Conservation (phyloP, 805 yeast species). For the Candida bentonensis region DNA sequence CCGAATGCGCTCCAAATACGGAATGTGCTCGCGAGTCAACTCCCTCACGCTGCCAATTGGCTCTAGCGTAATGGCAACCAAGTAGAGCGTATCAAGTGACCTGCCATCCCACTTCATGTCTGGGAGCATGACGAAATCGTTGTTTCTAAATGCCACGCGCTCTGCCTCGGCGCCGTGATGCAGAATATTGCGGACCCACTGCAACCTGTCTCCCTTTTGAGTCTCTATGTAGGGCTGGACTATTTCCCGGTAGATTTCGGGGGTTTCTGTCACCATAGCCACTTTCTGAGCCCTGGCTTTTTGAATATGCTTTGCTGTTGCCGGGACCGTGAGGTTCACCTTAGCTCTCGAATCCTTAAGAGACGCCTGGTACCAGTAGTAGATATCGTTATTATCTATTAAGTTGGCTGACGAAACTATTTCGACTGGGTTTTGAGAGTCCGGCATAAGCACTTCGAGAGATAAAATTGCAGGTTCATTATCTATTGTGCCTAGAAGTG, state of each 20-base stretch:
- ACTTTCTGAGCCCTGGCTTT: slow-evolving; percentile 52
- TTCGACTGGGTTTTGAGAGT: slow-evolving; percentile 9
- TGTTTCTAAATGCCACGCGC: slow-evolving; percentile 55
- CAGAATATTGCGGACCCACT: slow-evolving; percentile 84
- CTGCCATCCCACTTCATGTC: slow-evolving; percentile 91
- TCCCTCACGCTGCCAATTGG: slow-evolving; percentile 70
- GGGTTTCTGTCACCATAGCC: slow-evolving; percentile 66
- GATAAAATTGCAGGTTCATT: slow-evolving; percentile 50
- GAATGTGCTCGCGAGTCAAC: slow-evolving; percentile 42
- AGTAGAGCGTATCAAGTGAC: slow-evolving; percentile 53
- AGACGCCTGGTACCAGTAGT: slow-evolving; percentile 61
- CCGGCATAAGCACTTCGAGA: slow-evolving; percentile 29
- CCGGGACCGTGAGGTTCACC: slow-evolving; percentile 73
- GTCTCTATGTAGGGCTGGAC: slow-evolving; percentile 67
- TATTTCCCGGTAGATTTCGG: slow-evolving; percentile 45
- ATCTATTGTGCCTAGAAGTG: slow-evolving; percentile 53
- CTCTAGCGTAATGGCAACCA: slow-evolving; percentile 57
- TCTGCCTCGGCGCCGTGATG: slow-evolving; percentile 76
- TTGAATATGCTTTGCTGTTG: slow-evolving; percentile 68
- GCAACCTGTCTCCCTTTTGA: slow-evolving; percentile 61
- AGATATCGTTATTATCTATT: slow-evolving; percentile 66
- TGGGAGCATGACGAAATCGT: slow-evolving; percentile 64
- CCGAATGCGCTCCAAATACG: slow-evolving; percentile 38
- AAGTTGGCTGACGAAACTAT: slow-evolving; percentile 15
- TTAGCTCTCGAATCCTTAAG: slow-evolving; percentile 48